Conservation (phyloP, 805 yeast genomes). For the Zygosaccharomyces kombuchaensis region DNA sequence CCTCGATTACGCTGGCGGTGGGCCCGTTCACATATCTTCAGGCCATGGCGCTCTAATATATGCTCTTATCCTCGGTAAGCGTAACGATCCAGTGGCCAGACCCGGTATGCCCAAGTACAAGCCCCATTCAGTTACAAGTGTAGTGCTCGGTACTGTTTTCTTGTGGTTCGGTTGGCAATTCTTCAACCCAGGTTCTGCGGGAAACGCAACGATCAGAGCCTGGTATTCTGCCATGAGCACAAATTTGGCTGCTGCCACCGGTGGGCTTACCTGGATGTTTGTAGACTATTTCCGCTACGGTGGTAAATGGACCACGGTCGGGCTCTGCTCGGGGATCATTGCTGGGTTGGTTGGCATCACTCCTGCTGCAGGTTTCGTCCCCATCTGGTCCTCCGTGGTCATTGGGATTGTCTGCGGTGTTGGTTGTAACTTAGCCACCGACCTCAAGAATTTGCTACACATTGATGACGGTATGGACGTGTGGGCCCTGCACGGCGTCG, state of each 20-base stretch:
- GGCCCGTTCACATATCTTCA: conserved; percentile 93
- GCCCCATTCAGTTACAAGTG: conserved; percentile 89
- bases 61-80: conserved; percentile 86
- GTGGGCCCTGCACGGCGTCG: conserved; percentile 89
- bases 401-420: conserved; percentile 76
- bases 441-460: conserved; percentile 61
- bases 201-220: conserved; percentile 87
- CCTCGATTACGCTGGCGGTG: conserved; percentile 97
- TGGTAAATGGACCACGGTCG: conserved; percentile 88
- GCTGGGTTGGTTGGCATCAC: conserved; percentile 94
- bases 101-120: conserved; percentile 78
- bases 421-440: conserved; percentile 82
- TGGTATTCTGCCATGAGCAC: conserved; percentile 93
- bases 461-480: conserved; percentile 96
- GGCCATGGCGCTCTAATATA: conserved; percentile 95
- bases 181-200: conserved; percentile 98
- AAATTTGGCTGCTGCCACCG: conserved; percentile 87
- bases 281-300: conserved; percentile 84
- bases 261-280: conserved; percentile 92
- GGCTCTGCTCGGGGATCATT: conserved; percentile 89
- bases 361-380: conserved; percentile 96
- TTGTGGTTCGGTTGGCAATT: conserved; percentile 97
- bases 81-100: conserved; percentile 68
- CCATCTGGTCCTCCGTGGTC: conserved; percentile 81
- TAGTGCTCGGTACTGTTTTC: conserved; percentile 89